phyloP scores from a whole-genome alignment of 2,329 filamentous ascomycete species.

The Xylariaceae sp. region DNA sequence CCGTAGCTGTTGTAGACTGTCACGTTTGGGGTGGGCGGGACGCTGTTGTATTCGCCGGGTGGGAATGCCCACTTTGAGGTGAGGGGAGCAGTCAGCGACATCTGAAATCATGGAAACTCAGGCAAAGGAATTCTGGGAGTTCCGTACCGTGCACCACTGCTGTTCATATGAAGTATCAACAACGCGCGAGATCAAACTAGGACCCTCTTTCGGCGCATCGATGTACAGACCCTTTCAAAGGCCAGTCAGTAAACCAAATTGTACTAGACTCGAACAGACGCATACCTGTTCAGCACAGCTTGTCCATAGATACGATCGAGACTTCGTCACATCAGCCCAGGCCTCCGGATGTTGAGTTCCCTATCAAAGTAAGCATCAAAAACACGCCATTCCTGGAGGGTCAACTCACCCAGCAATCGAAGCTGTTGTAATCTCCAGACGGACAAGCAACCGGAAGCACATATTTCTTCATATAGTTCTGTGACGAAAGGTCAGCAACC shows the following conservation, averaged over 20 bases:
- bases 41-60: constrained; percentile 39
- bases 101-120: too few species aligned
- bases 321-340: constrained; percentile 42
- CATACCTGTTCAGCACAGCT: constrained; percentile 42
- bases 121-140: background rate
- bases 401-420: constrained; percentile 41
- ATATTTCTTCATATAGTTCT: constrained; percentile 44
- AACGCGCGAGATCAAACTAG: constrained; percentile 44
- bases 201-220: constrained; percentile 39
- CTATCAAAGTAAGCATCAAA: constrained; percentile 16
- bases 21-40: constrained; percentile 41
- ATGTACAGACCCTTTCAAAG: constrained; percentile 42
- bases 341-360: constrained; percentile 35
- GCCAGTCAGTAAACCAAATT: too few species aligned
- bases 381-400: background rate
- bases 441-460: constrained; percentile 39
- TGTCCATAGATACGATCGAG: constrained; percentile 47
- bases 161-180: constrained; percentile 48
- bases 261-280: too few species aligned
- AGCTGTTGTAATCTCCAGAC: constrained; percentile 37
- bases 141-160: constrained; percentile 43
- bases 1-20: constrained; percentile 43
- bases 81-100: background rate
- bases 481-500: constrained; percentile 2
- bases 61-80: constrained; percentile 44